Evolutionary conservation across 202 grass and related monocot genomes (phyloP).

Genomic region (Carex arenaria): DNA sequence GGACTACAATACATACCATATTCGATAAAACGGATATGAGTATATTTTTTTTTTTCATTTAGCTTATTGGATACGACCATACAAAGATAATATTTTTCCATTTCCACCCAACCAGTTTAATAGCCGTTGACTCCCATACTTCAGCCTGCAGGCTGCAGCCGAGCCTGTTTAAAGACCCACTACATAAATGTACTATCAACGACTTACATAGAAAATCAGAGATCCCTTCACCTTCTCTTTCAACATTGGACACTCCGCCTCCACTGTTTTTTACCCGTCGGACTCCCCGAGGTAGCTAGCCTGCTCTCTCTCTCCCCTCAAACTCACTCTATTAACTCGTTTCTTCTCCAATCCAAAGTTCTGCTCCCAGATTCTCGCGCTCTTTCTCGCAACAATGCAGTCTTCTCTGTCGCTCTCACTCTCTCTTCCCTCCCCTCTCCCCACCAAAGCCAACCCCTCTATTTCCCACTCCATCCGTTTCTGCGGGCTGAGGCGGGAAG

Average conservation of each 20-base stretch:
- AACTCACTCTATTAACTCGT: no score
- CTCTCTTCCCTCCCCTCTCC: constrained; percentile 18
- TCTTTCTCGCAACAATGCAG: constrained; percentile 36
- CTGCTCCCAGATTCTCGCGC: neutral
- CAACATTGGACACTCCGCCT: neutral
- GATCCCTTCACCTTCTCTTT: neutral
- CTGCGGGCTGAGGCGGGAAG: constrained; percentile 40
- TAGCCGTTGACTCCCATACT: no score
- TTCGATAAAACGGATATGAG: no score
- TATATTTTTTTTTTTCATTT: no score
- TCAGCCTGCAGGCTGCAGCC: no score
- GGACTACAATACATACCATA: no score
- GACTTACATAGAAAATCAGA: no score
- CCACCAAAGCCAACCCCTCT: constrained; percentile 21
- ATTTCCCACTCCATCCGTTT: constrained; percentile 27
- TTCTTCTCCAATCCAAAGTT: neutral
- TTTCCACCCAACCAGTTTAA: no score
- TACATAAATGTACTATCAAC: no score
- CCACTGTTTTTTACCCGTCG: constrained; percentile 31
- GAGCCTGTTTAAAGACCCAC: no score
- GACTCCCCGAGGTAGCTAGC: constrained; percentile 25
- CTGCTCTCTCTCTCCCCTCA: neutral
- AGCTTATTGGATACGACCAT: no score
- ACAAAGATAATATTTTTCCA: no score
- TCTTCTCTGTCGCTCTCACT: constrained; percentile 27